Conservation (phyloP, 2,329 filamentous ascomycete species). For the Sarocladiaceae sp. region DNA sequence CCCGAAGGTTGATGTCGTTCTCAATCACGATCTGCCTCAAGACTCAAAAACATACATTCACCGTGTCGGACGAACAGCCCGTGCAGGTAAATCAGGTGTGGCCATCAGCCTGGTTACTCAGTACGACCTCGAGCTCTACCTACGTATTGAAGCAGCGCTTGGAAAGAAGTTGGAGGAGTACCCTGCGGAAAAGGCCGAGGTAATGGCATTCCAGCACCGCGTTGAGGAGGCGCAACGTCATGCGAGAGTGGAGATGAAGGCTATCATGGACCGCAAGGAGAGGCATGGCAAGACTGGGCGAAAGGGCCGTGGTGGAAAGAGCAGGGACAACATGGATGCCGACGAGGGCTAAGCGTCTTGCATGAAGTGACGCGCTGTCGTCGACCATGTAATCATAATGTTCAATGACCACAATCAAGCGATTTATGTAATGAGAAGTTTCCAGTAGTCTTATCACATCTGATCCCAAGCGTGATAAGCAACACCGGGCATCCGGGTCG, state of each 20-base stretch:
- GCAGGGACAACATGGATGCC: constrained; percentile 65
- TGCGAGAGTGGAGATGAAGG: constrained; percentile 78
- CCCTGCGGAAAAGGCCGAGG: constrained; percentile 71
- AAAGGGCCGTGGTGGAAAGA: constrained; percentile 36
- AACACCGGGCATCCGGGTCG: too few relatives aligned
- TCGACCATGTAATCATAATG: constrained; percentile 6
- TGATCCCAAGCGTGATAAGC: neutral
- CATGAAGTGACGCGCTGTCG: too few relatives aligned
- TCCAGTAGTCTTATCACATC: neutral
- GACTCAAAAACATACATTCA: constrained; percentile 92
- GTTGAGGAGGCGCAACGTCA: constrained; percentile 81
- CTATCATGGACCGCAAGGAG: constrained; percentile 65
- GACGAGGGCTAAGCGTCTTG: constrained; percentile 63
- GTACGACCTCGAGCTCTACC: constrained; percentile 78
- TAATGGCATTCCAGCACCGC: constrained; percentile 72
- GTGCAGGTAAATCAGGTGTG: constrained; percentile 79
- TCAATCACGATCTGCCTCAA: constrained; percentile 80
- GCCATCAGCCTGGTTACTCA: constrained; percentile 81
- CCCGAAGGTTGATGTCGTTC: constrained; percentile 79
- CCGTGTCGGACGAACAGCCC: constrained; percentile 80
- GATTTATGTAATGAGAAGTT: constrained; percentile 1
- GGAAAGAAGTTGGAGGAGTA: constrained; percentile 72
- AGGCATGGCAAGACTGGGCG: constrained; percentile 44
- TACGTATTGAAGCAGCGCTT: constrained; percentile 77
- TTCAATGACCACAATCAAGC: constrained; percentile 8